These are phyloP conservation scores for Colletotrichum musicola DNA, from an alignment of 2,329 filamentous ascomycete species.

Conservation along the genomic window DNA sequence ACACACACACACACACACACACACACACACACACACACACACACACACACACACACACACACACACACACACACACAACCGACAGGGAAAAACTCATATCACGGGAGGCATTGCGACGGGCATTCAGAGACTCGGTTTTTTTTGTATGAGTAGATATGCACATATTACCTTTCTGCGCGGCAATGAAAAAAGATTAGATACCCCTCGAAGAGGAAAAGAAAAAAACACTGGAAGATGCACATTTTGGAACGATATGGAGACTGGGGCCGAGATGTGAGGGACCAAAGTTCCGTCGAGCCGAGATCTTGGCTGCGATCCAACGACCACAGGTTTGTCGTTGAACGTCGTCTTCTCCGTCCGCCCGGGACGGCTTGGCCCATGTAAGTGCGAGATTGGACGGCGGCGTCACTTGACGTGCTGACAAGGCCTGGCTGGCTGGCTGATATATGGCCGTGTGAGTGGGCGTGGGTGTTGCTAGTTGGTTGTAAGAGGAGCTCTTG, in stretches of 20 bases:
- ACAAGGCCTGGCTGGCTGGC: not conserved
- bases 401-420: slow-evolving; percentile 27
- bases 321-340: not conserved
- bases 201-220: not conserved
- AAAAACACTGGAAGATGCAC: no score
- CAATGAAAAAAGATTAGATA: slow-evolving; percentile 31
- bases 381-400: slow-evolving; percentile 1
- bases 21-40: no score
- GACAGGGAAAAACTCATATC: slow-evolving; percentile 4
- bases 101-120: slow-evolving; percentile 31
- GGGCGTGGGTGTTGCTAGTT: not conserved
- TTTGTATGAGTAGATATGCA: slow-evolving; percentile 35
- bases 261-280: not conserved
- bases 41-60: no score
- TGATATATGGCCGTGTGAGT: not conserved
- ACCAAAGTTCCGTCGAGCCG: slow-evolving; percentile 1
- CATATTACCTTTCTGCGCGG: slow-evolving; percentile 6
- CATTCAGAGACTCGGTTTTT: slow-evolving; percentile 16
- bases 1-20: no score
- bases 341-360: slow-evolving; percentile 17
- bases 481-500: not conserved
- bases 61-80: not conserved
- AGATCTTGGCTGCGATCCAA: not conserved
- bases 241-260: not conserved
- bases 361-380: slow-evolving; percentile 16